Percentiles rank a stretch among this genome's conserved stretches.
Evolutionary conservation across 2,329 filamentous ascomycete species (phyloP).

Genomic region (Aureobasidium lini): DNA sequence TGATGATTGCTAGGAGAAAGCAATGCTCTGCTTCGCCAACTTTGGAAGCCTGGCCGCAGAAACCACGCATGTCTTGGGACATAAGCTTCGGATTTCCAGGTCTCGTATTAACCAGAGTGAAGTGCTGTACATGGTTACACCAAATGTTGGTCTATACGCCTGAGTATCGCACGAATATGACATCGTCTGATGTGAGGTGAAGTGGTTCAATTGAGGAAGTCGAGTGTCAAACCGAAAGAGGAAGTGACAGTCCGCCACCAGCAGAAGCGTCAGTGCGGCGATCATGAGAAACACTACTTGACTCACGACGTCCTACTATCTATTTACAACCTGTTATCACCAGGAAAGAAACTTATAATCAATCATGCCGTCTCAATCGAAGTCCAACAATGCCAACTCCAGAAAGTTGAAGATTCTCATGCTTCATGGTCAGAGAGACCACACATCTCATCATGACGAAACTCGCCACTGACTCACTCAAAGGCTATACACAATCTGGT

Average conservation of each 20-base stretch:
- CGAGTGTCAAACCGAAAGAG: not conserved
- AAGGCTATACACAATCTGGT: slow-evolving; percentile 85
- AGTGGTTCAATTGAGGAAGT: too few species aligned
- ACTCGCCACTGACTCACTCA: slow-evolving; percentile 42
- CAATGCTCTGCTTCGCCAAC: too few species aligned
- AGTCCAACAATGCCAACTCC: not conserved
- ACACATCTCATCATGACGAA: slow-evolving; percentile 14
- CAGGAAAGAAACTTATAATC: too few species aligned
- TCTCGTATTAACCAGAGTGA: too few species aligned
- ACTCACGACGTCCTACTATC: not conserved
- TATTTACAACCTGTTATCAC: not conserved
- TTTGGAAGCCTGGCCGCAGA: not conserved
- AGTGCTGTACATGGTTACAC: too few species aligned
- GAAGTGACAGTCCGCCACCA: not conserved
- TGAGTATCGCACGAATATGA: too few species aligned
- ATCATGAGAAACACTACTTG: not conserved
- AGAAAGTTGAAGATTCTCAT: slow-evolving; percentile 39
- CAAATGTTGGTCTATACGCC: too few species aligned
- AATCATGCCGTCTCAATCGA: not conserved
- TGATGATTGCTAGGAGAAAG: too few species aligned
- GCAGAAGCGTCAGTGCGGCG: not conserved
- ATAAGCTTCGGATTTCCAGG: too few species aligned
- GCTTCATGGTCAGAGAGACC: slow-evolving; percentile 30
- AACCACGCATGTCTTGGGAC: not conserved
- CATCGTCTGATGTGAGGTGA: too few species aligned